Evolutionary conservation across 1,139 yeast species (phyloP), one percentile per base, ranked within the genome.

Genomic region (Debaryomyces sp.): DNA sequence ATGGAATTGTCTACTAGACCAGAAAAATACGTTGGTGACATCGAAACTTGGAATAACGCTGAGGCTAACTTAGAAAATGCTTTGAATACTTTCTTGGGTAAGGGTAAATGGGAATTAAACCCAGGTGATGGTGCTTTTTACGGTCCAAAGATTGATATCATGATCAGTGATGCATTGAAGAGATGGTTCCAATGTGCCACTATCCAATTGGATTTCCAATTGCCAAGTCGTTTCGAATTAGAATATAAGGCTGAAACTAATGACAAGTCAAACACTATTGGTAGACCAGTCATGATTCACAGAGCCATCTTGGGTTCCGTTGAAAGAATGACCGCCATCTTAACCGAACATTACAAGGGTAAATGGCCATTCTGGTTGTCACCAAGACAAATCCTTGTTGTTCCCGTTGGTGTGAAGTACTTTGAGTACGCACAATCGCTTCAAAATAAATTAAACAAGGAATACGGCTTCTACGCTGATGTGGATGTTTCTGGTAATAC

Each of bases 311-410:
- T 91, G 68, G 99, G 99, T 53, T 91, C 97, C 38, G 94, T 94
- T 47, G 99, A 94, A 78, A 87, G 99, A 80, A 91, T 94, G 96
- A 87, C 96, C 58, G 98, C 97, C 54, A 90, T 94, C 61, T 84
- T 94, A 71, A 91, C 96, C 52, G 99, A 94, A 71, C 98, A 94
- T 74, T 92, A 79, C 75, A 96, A 92, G 66, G 99, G 99, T 64
- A 91, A 89, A 70, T 92, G 98, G 98, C 99, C 99, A 63, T 87
- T 94, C 81, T 94, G 99, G 99, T 79, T 94, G 63, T 91, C 97
- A 29, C 99, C 99, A 63, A 88, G 98, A 79, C 99, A 94, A 75
- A 79, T 91, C 50, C 78, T 91, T 64, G 94, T 94, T 62, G 92
- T 94, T 30, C 99, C 99, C 59, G 96, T 94, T 61, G 97, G 97